Conservation (phyloP, 2,329 filamentous ascomycete genomes). For the Aspergillus intermedius region DNA sequence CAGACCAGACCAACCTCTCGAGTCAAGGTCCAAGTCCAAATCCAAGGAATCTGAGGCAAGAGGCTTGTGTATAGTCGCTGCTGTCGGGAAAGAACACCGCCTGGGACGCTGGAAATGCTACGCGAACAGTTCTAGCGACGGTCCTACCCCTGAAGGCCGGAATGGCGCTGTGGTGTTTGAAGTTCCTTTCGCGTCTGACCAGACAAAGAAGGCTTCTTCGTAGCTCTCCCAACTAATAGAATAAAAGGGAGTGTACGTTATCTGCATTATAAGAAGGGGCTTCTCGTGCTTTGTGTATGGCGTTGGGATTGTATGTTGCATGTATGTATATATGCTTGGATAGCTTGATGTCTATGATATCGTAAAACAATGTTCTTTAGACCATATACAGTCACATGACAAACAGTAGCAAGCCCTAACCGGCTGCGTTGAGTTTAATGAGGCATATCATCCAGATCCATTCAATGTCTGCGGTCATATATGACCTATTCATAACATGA, state of each 20-base stretch:
- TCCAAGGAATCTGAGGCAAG: conserved; percentile 37
- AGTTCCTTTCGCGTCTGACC: conserved; percentile 46
- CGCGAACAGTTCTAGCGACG: conserved; percentile 31
- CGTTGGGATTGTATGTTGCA: not conserved
- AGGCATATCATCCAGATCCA: too few species aligned
- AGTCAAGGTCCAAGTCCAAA: conserved; percentile 17
- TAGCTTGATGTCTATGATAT: not conserved
- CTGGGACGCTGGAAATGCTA: conserved; percentile 70
- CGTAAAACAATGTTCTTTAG: too few species aligned
- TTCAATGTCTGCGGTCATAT: too few species aligned
- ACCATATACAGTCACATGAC: not conserved
- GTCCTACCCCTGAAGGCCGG: conserved; percentile 46
- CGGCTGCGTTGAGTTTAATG: not conserved
- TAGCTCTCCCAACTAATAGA: not conserved
- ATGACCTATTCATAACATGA: too few species aligned
- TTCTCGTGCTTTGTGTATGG: not conserved
- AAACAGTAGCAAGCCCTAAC: not conserved
- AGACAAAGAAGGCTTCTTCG: not conserved
- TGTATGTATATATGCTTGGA: not conserved
- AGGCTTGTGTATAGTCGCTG: conserved; percentile 78
- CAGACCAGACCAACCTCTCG: conserved; percentile 17
- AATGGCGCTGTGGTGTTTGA: conserved; percentile 89
- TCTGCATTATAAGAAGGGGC: not conserved
- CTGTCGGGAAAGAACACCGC: conserved; percentile 77
- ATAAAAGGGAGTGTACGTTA: not conserved